Percentiles rank a stretch among this genome's conserved stretches.
phyloP scores from a whole-genome alignment of 352 stramenopile genomes.

The Pythium folliculosum region DNA sequence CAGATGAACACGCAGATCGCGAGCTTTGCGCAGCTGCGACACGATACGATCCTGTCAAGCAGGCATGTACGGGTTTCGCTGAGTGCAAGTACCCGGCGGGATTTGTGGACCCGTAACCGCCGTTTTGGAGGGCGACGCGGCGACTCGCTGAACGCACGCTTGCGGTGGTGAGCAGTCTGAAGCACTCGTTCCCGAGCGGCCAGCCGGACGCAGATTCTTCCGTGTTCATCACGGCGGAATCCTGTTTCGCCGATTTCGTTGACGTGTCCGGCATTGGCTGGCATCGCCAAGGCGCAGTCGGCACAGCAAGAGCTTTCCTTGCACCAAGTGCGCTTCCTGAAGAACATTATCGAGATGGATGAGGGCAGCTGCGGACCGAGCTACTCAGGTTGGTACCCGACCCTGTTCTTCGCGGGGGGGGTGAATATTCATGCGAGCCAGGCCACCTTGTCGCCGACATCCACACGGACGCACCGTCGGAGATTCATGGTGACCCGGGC shows the following conservation, averaged over 20 bases:
- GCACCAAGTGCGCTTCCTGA: slow-evolving; percentile 25
- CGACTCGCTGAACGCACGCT: slow-evolving; percentile 16
- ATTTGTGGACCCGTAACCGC: slow-evolving; percentile 32
- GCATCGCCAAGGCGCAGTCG: slow-evolving; percentile 18
- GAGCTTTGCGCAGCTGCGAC: slow-evolving; percentile 26
- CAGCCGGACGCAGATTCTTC: neutral
- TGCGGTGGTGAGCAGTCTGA: neutral
- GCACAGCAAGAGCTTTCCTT: slow-evolving; percentile 7
- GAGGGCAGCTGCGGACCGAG: slow-evolving; percentile 18
- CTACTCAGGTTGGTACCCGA: slow-evolving; percentile 37
- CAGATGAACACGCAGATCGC: slow-evolving; percentile 34
- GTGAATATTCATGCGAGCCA: slow-evolving; percentile 31
- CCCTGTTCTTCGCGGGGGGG: slow-evolving; percentile 30
- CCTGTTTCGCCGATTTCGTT: slow-evolving; percentile 23
- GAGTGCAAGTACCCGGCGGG: slow-evolving; percentile 27
- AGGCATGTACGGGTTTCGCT: slow-evolving; percentile 17
- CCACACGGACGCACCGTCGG: slow-evolving; percentile 34
- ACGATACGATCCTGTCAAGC: slow-evolving; percentile 31
- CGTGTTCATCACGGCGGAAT: neutral
- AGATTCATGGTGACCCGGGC: slow-evolving; percentile 5
- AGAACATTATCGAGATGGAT: slow-evolving; percentile 29
- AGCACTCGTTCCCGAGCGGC: neutral
- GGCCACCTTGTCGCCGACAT: slow-evolving; percentile 37
- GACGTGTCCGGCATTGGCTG: slow-evolving; percentile 9
- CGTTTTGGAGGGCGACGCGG: slow-evolving; percentile 28